Percentiles rank a stretch among this genome's conserved stretches.
These are phyloP conservation scores for Jaminaea rosea DNA, from an alignment of 1,284 basidiomycete species.

Conservation along the genomic window DNA sequence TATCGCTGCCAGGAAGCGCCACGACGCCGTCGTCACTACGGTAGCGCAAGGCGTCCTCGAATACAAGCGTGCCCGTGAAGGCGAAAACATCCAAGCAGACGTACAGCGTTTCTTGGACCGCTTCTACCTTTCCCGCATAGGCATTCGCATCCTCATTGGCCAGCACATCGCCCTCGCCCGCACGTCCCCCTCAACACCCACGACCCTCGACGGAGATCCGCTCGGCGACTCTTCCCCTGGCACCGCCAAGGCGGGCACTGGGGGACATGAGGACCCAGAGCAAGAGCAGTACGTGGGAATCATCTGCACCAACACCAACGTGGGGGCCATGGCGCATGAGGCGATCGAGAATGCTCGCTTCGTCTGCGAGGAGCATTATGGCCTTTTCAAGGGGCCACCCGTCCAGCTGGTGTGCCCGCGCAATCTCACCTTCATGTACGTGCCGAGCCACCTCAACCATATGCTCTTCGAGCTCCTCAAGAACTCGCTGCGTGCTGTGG, in stretches of 20 bases:
- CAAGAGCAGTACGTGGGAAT: slow-evolving; percentile 81
- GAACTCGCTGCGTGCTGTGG: slow-evolving; percentile 92
- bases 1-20: no score
- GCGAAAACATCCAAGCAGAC: slow-evolving; percentile 61
- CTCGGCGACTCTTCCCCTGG: background rate
- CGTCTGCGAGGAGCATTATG: slow-evolving; percentile 87
- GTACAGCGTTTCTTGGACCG: slow-evolving; percentile 93
- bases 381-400: slow-evolving; percentile 86
- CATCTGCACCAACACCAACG: slow-evolving; percentile 78
- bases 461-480: slow-evolving; percentile 98
- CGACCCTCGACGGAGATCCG: slow-evolving; percentile 9
- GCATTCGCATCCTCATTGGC: slow-evolving; percentile 46
- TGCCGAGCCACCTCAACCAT: slow-evolving; percentile 78
- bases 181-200: slow-evolving; percentile 6
- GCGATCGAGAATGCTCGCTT: slow-evolving; percentile 97
- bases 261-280: slow-evolving; percentile 14
- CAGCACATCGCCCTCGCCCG: slow-evolving; percentile 45
- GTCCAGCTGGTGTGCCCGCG: slow-evolving; percentile 92
- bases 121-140: slow-evolving; percentile 95
- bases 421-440: slow-evolving; percentile 83
- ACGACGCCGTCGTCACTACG: slow-evolving; percentile 95
- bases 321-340: slow-evolving; percentile 58
- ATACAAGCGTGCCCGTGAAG: slow-evolving; percentile 53
- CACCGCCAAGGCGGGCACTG: slow-evolving; percentile 10
- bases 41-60: slow-evolving; percentile 68